Conservation (phyloP, 768 basidiomycete genomes). For the Tulasnella sp. region DNA sequence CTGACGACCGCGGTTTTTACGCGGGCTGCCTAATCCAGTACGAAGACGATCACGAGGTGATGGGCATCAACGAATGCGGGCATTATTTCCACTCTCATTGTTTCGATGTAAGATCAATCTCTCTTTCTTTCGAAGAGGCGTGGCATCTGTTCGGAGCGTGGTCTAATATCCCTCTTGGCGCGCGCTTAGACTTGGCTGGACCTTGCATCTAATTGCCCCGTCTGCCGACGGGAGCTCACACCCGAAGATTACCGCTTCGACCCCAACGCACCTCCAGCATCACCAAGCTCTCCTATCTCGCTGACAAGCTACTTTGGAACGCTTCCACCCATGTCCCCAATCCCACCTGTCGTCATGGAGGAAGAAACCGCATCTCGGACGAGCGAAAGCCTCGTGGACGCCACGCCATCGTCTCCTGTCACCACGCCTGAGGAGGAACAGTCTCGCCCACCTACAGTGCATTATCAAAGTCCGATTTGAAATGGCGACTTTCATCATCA, state of each 20-base stretch:
- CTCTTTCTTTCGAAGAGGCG: no score
- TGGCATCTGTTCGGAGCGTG: background rate
- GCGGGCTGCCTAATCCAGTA: slow-evolving; percentile 21
- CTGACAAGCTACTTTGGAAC: background rate
- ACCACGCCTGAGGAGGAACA: no score
- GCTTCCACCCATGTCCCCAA: background rate
- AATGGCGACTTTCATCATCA: background rate
- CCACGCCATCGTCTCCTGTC: background rate
- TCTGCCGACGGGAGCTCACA: slow-evolving; percentile 26
- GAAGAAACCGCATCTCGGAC: background rate
- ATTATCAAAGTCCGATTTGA: background rate
- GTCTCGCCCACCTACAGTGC: no score
- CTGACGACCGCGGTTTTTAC: background rate
- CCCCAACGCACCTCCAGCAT: background rate
- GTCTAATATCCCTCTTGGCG: background rate
- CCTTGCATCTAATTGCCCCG: slow-evolving; percentile 18
- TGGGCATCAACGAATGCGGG: slow-evolving; percentile 28
- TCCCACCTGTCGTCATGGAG: background rate
- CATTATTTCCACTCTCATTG: slow-evolving; percentile 33
- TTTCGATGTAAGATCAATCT: background rate
- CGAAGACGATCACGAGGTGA: slow-evolving; percentile 31
- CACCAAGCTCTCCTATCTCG: slow-evolving; percentile 8
- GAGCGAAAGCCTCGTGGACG: background rate
- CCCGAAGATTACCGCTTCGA: no score
- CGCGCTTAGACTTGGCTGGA: slow-evolving; percentile 20